Base-by-base conservation (phyloP, 2,329 filamentous ascomycete genomes). In the Endoconidiophora polonica region DNA sequence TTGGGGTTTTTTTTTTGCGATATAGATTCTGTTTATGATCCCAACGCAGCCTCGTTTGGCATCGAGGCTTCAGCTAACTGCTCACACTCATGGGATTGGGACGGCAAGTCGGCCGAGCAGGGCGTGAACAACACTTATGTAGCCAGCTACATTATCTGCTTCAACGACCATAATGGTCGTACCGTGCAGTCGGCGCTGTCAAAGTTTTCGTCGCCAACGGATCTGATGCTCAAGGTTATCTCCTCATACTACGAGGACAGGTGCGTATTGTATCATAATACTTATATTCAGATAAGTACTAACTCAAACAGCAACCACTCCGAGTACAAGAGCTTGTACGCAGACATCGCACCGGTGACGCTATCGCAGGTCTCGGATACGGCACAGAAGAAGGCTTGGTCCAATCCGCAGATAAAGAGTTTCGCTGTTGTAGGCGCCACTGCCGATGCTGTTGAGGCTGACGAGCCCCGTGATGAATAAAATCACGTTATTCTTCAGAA, bases 101-200 rank as follows among this genome's bases (percentile, higher is more conserved):
- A 59, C 47, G 57, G 58, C 38, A 22, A 56, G 33, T 54, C 55
- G 2, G 39, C 49, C 4, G 26, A 49, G 10, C 49, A 55, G 7
- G 58, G 58, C 14, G 36, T 70, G 66, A 2, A 54, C 55, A 40
- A 58, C 50, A 51, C 44, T 24, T 58, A 54, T 20, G 47, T 46
- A 23, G 49, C 20, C 10, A n/a, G 50, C 14, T 52, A 49, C 41
- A 22, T 43, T 23, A 26, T 55, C 38, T 56, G 55, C 55, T 55
- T 42, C 48, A 12, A 42, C 18, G 43, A 43, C 38, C 7, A 26
- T 12, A 29, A n/a, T 5, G 46, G 38, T 24, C 42, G 51, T n/a
- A 26, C 23, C 4, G n/a, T 53, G 9, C 43, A 53, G 38, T 36
- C 41, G 9, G 36, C 46, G 18, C 22, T 53, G 23, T 10, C n/a